Evolutionary conservation across 176 grass and related monocot species (phyloP), one percentile per base, ranked within the genome.

Genomic region (Tillandsia leiboldiana): DNA sequence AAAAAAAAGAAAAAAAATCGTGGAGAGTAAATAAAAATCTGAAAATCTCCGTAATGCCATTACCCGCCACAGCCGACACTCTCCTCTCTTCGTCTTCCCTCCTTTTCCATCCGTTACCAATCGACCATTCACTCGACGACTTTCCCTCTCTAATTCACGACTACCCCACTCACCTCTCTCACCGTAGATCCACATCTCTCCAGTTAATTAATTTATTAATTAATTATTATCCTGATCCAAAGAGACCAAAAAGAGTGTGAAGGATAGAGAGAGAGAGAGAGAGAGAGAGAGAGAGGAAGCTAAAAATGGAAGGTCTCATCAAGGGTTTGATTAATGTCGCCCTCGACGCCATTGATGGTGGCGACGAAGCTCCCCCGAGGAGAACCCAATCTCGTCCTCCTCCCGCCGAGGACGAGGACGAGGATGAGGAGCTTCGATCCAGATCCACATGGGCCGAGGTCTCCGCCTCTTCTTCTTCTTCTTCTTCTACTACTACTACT

Each of bases 361-460:
- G 26, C 23, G 77, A 49, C 22, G 73, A 65, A 26, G 81, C 76
- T 26, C 78, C 69, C 51, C 75, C 72, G 75, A 87, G 75, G 76
- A 78, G 77, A 51, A 56, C 75, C 70, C 63, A 77, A 26, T 13
- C 18, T 12, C 51, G 5, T 51, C 2, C 78, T 58, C 67, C 49
- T 77, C 12, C 72, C 49, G 11, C 23, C 14, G 53, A 57, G 79
- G 49, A 80, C 67, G 47, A 80, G 48, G 77, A 48, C 12, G 77
- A 66, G 26, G 78, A 51, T 29, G 70, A 74, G 70, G 83, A 88
- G 53, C 81, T 90, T 64, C 80, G 89, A 50, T 84, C 77, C 33
- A 81, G 89, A 42, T 88, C 86, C 70, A 90, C 89, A 53, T 97
- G 93, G 93, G 89, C 86, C 33, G 86, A 92, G 84, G 93, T 97